Conservation (phyloP, 139 green algal species). For the Chlamydomonas schloesseri region DNA sequence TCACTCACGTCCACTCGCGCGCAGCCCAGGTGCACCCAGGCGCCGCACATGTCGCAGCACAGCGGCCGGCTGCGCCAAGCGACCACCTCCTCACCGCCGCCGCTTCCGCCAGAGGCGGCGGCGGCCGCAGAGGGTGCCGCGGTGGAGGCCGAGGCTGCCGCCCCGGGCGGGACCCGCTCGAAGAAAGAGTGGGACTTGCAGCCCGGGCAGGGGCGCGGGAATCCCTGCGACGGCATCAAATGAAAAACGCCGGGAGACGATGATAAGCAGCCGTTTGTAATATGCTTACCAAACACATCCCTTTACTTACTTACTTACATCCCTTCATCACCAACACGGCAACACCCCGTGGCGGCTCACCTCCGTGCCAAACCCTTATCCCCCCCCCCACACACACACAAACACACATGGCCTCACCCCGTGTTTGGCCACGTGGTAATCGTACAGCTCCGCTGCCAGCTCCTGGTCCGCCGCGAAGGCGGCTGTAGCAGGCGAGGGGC, state of each 20-base stretch:
- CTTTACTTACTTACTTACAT: too few relatives aligned
- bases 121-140: not conserved
- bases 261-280: too few relatives aligned
- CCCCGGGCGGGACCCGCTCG: not conserved
- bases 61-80: constrained; percentile 23
- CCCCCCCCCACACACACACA: too few relatives aligned
- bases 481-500: too few relatives aligned
- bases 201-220: constrained; percentile 11
- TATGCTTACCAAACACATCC: too few relatives aligned
- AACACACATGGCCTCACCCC: too few relatives aligned
- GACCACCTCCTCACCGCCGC: not conserved
- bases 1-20: not conserved
- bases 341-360: too few relatives aligned
- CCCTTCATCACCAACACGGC: too few relatives aligned
- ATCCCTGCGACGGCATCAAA: too few relatives aligned
- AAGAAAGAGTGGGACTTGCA: constrained; percentile 11
- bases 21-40: constrained; percentile 27
- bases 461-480: constrained; percentile 13
- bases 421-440: constrained; percentile 28
- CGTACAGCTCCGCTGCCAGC: constrained; percentile 21
- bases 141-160: not conserved
- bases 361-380: too few relatives aligned
- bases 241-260: too few relatives aligned
- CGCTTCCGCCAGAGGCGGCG: too few relatives aligned
- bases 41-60: constrained; percentile 24